phyloP scores from a whole-genome alignment of 2,329 filamentous ascomycete species.

The Orbilia brochopaga region DNA sequence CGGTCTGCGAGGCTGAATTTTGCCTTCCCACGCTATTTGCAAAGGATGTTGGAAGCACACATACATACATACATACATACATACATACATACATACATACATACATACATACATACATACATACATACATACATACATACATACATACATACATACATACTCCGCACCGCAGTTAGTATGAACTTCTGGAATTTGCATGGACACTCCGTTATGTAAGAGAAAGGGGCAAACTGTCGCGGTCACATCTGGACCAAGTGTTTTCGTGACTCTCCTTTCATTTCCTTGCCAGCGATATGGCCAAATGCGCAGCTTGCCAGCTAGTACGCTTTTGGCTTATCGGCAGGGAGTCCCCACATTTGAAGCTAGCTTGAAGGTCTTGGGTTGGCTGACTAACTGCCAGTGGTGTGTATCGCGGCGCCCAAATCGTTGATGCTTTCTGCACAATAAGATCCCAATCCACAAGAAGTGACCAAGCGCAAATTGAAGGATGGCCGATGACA shows the following conservation, averaged over 20 bases:
- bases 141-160: too few relatives aligned
- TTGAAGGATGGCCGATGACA: constrained; percentile 43
- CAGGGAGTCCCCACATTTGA: constrained; percentile 45
- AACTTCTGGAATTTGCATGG: too few relatives aligned
- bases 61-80: not conserved
- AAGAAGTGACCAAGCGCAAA: constrained; percentile 46
- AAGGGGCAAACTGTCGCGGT: not conserved
- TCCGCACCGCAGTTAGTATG: too few relatives aligned
- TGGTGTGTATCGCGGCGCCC: not conserved
- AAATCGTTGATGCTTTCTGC: constrained; percentile 1
- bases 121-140: too few relatives aligned
- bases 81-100: too few relatives aligned
- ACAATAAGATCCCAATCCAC: constrained; percentile 3
- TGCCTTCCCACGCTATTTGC: not conserved
- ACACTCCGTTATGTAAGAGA: not conserved
- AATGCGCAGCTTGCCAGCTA: constrained; percentile 48
- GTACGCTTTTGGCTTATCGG: constrained; percentile 50
- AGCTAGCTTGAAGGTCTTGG: constrained; percentile 35
- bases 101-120: too few relatives aligned
- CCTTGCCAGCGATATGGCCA: constrained; percentile 48
- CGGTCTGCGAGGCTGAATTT: not conserved
- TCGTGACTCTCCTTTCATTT: constrained; percentile 47
- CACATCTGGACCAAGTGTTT: constrained; percentile 25
- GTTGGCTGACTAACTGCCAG: constrained; percentile 18
- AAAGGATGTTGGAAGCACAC: not conserved